Percentiles rank a stretch among this genome's conserved stretches.
Conservation (phyloP, 176 grass and related monocot species). For the Carex pumila region DNA sequence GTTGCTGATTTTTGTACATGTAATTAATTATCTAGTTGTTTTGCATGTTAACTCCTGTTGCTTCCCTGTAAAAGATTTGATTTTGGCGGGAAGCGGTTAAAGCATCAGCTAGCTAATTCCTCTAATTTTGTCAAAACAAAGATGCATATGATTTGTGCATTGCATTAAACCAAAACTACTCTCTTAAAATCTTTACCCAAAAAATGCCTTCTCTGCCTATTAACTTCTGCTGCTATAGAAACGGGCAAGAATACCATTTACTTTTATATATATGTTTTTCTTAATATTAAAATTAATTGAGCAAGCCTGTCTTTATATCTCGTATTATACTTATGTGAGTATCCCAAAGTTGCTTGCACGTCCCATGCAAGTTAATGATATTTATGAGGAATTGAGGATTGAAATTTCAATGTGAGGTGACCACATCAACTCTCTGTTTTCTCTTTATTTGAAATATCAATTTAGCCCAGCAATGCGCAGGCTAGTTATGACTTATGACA, state of each 20-base stretch:
- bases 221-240: no score
- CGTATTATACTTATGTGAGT: neutral
- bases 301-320: neutral
- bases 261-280: neutral
- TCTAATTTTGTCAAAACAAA: neutral
- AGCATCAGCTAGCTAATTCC: neutral
- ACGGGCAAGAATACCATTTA: no score
- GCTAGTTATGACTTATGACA: neutral
- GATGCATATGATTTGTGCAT: no score
- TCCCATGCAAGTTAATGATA: neutral
- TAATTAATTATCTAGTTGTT: constrained; percentile 17
- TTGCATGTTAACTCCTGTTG: constrained; percentile 12
- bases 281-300: neutral
- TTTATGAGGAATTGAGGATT: constrained; percentile 1
- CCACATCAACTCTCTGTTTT: neutral
- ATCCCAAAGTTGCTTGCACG: constrained; percentile 10
- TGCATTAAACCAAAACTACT: no score
- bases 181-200: no score
- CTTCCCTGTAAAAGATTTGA: neutral
- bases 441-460: neutral
- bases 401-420: constrained; percentile 16
- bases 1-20: constrained; percentile 22
- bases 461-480: neutral
- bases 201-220: no score
- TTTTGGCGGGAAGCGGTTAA: constrained; percentile 13